phyloP scores from a whole-genome alignment of 805 yeast species.

The Wickerhamiella siamensis region DNA sequence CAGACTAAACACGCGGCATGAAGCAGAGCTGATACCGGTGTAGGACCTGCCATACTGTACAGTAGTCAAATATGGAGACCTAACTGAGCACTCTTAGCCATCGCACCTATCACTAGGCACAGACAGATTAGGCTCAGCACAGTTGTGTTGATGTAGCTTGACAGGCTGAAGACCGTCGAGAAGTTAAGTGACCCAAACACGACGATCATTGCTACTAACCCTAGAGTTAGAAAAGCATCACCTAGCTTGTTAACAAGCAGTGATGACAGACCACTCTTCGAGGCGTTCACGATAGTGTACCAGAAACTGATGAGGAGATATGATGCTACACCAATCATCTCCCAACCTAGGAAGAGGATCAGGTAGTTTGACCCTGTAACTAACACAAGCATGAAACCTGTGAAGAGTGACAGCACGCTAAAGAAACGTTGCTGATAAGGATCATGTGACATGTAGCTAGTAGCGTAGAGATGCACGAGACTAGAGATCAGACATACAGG shows the following conservation, averaged over 20 bases:
- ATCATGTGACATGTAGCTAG: constrained; percentile 9
- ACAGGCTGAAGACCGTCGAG: constrained; percentile 14
- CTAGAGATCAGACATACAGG: constrained; percentile 12
- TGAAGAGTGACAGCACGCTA: constrained; percentile 15
- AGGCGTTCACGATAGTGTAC: constrained; percentile 1
- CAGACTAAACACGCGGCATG: too few species aligned
- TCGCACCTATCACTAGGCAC: too few species aligned
- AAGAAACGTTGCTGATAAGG: constrained; percentile 17
- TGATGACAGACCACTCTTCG: constrained; percentile 15
- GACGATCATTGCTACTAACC: constrained; percentile 11
- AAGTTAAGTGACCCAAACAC: constrained; percentile 15
- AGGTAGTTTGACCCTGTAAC: constrained; percentile 17
- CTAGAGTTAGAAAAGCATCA: constrained; percentile 14
- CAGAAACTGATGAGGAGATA: constrained; percentile 17
- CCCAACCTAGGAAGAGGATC: constrained; percentile 17
- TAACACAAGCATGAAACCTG: constrained; percentile 9
- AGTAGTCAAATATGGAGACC: too few species aligned
- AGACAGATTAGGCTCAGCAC: too few species aligned
- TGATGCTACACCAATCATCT: constrained; percentile 18
- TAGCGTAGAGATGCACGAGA: constrained; percentile 18
- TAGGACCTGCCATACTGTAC: too few species aligned
- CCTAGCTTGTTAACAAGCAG: constrained; percentile 20
- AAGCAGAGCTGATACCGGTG: too few species aligned
- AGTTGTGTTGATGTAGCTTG: too few species aligned
- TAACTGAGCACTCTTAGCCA: too few species aligned